phyloP scores from a whole-genome alignment of 2,329 filamentous ascomycete genomes.

The Fusarium sp. region DNA sequence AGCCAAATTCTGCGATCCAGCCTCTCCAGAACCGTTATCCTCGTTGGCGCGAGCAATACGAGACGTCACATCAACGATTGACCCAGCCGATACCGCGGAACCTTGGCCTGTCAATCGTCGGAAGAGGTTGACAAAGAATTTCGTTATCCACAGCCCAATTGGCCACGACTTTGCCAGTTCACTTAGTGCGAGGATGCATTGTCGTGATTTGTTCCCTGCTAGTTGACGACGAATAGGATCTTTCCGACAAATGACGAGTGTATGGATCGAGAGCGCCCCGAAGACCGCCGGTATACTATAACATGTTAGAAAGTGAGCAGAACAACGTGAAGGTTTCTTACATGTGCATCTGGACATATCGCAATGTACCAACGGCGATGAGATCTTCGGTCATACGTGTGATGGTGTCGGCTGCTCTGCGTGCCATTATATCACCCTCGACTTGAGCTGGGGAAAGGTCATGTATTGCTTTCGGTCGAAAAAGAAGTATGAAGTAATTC shows the following conservation, averaged over 20 bases:
- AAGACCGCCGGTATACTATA: slow-evolving; percentile 28
- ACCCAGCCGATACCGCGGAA: slow-evolving; percentile 1
- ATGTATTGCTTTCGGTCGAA: slow-evolving; percentile 12
- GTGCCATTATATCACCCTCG: slow-evolving; percentile 10
- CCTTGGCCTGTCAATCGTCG: slow-evolving; percentile 29
- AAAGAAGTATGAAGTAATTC: slow-evolving; percentile 28
- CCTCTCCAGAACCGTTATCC: rapidly evolving
- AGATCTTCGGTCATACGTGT: slow-evolving; percentile 35
- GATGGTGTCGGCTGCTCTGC: slow-evolving; percentile 30
- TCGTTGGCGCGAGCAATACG: slow-evolving; percentile 4
- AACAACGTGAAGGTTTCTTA: rapidly evolving
- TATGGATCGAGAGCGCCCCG: slow-evolving; percentile 36
- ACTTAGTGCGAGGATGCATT: slow-evolving; percentile 36
- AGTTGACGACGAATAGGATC: slow-evolving; percentile 28
- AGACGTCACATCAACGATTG: slow-evolving; percentile 24
- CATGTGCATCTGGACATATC: slow-evolving; percentile 32
- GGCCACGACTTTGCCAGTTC: slow-evolving; percentile 38
- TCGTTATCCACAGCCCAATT: slow-evolving; percentile 35
- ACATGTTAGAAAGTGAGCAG: background rate
- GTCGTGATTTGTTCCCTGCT: slow-evolving; percentile 38
- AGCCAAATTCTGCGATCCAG: background rate
- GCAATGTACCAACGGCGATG: slow-evolving; percentile 12
- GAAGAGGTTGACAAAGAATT: slow-evolving; percentile 35
- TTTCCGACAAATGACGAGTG: slow-evolving; percentile 32
- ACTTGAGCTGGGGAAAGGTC: slow-evolving; percentile 2